Evolutionary conservation across 768 basidiomycete species (phyloP).

Genomic region (Rhizopogon vesiculosus): DNA sequence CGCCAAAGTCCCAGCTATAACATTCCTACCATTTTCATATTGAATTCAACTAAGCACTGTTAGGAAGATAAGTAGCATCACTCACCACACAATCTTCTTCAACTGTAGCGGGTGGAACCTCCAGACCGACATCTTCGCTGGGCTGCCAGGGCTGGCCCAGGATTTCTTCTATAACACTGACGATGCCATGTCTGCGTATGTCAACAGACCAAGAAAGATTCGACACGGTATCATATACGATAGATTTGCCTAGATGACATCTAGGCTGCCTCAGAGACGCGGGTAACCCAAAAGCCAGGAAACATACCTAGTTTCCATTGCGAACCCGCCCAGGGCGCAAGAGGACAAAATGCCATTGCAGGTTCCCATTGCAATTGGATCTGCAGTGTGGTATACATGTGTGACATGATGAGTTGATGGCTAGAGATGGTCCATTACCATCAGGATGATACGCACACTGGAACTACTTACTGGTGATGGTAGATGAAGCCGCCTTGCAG

Average conservation of each 20-base stretch:
- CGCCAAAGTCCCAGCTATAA: slow-evolving; percentile 66
- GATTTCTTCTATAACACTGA: slow-evolving; percentile 70
- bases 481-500: slow-evolving; percentile 76
- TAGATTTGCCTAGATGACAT: slow-evolving; percentile 83
- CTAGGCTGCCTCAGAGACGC: slow-evolving; percentile 24
- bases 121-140: slow-evolving; percentile 53
- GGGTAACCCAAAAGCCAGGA: not conserved
- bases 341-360: slow-evolving; percentile 79
- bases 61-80: not conserved
- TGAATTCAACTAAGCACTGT: not conserved
- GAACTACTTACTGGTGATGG: slow-evolving; percentile 64
- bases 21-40: slow-evolving; percentile 45
- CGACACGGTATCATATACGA: slow-evolving; percentile 90
- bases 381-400: slow-evolving; percentile 91
- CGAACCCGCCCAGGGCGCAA: slow-evolving; percentile 87
- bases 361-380: slow-evolving; percentile 89
- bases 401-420: slow-evolving; percentile 77
- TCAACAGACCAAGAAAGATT: slow-evolving; percentile 84
- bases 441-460: not conserved
- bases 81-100: slow-evolving; percentile 74
- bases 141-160: slow-evolving; percentile 69
- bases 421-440: slow-evolving; percentile 25
- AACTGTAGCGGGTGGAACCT: slow-evolving; percentile 49
- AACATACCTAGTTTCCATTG: slow-evolving; percentile 69
- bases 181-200: slow-evolving; percentile 76